Evolutionary conservation across 2,329 filamentous ascomycete species (phyloP).

Genomic region (Monilinia fructicola): DNA sequence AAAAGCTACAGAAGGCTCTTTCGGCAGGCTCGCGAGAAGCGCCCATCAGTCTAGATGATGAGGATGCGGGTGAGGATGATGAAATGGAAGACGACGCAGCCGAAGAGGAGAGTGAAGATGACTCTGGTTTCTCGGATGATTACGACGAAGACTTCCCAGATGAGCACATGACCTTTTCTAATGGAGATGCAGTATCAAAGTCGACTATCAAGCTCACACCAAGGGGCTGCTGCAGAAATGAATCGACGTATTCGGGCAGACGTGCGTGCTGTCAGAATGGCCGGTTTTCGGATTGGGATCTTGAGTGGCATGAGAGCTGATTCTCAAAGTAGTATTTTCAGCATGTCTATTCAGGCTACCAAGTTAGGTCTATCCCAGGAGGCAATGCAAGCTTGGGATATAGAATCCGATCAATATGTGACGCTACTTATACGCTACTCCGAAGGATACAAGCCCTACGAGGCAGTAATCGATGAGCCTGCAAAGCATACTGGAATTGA

Average conservation of each 20-base stretch:
- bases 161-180: conserved; percentile 13
- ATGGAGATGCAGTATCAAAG: neutral
- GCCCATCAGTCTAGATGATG: conserved; percentile 41
- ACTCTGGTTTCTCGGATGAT: conserved; percentile 23
- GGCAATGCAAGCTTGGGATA: conserved; percentile 73
- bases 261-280: conserved; percentile 57
- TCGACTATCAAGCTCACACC: conserved; percentile 24
- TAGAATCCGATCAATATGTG: conserved; percentile 66
- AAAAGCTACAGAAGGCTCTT: conserved; percentile 31
- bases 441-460: conserved; percentile 59
- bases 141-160: conserved; percentile 38
- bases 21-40: conserved; percentile 29
- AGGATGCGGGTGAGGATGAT: conserved; percentile 28
- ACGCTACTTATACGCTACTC: conserved; percentile 69
- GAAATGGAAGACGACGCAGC: conserved; percentile 35
- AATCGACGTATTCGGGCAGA: conserved; percentile 55
- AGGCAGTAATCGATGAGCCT: conserved; percentile 50
- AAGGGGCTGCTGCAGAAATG: conserved; percentile 26
- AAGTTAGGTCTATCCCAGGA: conserved; percentile 74
- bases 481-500: conserved; percentile 45
- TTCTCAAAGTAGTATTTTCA: conserved; percentile 52
- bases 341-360: conserved; percentile 66
- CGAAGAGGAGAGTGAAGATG: conserved; percentile 31
- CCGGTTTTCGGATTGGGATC: conserved; percentile 70
- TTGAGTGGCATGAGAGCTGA: conserved; percentile 49